A percentile compares a stretch with the other conserved stretches of the same genome.
These are phyloP conservation scores for Hypoxylon cercidicola DNA, from an alignment of 495 filamentous ascomycete genomes.

Conservation along the genomic window DNA sequence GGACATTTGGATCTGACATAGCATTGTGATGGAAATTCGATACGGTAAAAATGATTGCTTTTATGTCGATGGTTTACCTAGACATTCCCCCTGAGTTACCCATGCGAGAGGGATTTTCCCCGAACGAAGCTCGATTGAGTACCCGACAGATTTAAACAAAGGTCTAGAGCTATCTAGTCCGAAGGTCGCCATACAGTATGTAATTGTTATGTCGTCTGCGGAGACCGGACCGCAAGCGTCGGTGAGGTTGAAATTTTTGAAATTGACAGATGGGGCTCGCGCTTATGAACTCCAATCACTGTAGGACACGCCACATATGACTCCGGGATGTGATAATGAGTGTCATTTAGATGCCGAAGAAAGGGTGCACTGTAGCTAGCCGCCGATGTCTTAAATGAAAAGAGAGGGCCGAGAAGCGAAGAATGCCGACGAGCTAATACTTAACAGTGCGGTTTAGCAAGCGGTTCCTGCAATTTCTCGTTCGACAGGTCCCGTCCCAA, in stretches of 20 bases:
- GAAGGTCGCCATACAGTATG: slow-evolving; percentile 25
- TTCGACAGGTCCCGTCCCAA: slow-evolving; percentile 25
- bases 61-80: not conserved
- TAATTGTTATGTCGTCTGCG: not conserved
- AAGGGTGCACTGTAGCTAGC: slow-evolving; percentile 20
- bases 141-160: slow-evolving; percentile 9
- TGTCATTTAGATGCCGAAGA: slow-evolving; percentile 35
- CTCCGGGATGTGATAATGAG: slow-evolving; percentile 28
- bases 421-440: slow-evolving; percentile 12
- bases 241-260: slow-evolving; percentile 34
- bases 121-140: slow-evolving; percentile 32
- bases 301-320: slow-evolving; percentile 31
- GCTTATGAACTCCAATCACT: slow-evolving; percentile 35
- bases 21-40: not conserved
- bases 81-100: slow-evolving; percentile 6
- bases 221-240: slow-evolving; percentile 19
- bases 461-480: slow-evolving; percentile 30
- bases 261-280: slow-evolving; percentile 37
- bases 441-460: slow-evolving; percentile 21
- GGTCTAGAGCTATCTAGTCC: slow-evolving; percentile 20
- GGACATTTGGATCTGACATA: slow-evolving; percentile 8
- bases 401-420: slow-evolving; percentile 18
- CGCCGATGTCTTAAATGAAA: slow-evolving; percentile 24
- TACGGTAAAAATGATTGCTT: no score
- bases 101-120: slow-evolving; percentile 25